A percentile compares a stretch with the other conserved stretches of the same genome.
Evolutionary conservation across 2,329 filamentous ascomycete species (phyloP).

Genomic region (Didymella pinodella): DNA sequence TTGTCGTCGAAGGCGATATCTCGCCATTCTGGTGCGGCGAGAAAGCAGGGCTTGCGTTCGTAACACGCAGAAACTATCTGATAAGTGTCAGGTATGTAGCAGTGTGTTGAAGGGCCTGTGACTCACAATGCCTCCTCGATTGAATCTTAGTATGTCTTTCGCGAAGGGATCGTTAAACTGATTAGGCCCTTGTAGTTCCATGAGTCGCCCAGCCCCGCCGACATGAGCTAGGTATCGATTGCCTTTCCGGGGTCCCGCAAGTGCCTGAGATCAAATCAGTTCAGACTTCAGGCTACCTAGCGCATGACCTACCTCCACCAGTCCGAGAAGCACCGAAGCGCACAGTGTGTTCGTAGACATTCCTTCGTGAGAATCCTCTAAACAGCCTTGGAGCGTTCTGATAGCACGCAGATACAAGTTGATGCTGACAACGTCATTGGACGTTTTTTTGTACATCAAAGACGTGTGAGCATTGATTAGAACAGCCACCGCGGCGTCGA

Average conservation of each 20-base stretch:
- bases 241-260: constrained; percentile 42
- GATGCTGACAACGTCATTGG: constrained; percentile 37
- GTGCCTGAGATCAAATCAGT: constrained; percentile 27
- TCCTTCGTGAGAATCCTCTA: constrained; percentile 40
- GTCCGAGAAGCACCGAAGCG: constrained; percentile 42
- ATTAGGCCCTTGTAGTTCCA: constrained; percentile 43
- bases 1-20: constrained; percentile 46
- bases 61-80: constrained; percentile 47
- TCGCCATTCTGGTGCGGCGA: constrained; percentile 41
- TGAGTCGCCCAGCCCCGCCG: constrained; percentile 44
- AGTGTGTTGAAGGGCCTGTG: not conserved
- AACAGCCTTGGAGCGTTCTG: constrained; percentile 37
- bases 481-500: constrained; percentile 44
- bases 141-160: constrained; percentile 44
- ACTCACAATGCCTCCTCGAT: constrained; percentile 43
- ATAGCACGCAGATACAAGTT: constrained; percentile 44
- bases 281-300: not conserved
- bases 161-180: constrained; percentile 41
- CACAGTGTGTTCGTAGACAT: constrained; percentile 47
- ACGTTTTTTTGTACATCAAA: constrained; percentile 34
- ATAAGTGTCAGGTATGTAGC: not conserved
- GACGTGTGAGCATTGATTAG: constrained; percentile 41
- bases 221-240: constrained; percentile 46
- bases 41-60: constrained; percentile 42
- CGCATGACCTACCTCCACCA: constrained; percentile 40